phyloP scores from a whole-genome alignment of 345 rosid genomes.

The Erucastrum elatum region DNA sequence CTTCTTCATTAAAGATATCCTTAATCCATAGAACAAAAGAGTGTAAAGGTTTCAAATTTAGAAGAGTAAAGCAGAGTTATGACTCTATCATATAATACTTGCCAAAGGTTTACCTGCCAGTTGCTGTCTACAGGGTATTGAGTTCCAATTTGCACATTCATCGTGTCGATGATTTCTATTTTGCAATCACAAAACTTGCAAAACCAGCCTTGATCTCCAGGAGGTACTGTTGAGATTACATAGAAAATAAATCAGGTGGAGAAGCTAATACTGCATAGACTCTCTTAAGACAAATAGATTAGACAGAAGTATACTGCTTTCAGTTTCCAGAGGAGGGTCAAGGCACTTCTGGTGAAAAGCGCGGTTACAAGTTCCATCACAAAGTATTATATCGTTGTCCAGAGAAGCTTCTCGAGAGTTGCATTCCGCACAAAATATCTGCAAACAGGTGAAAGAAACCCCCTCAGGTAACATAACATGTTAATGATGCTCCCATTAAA shows the following conservation, averaged over 20 bases:
- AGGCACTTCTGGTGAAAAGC: conserved; percentile 95
- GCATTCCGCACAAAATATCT: conserved; percentile 98
- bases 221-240: conserved; percentile 78
- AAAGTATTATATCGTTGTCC: conserved; percentile 90
- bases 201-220: conserved; percentile 97
- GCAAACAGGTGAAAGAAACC: too few species aligned
- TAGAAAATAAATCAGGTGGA: neutral
- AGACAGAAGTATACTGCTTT: conserved; percentile 71
- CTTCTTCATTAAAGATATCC: conserved; percentile 93
- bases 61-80: too few species aligned
- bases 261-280: conserved; percentile 11
- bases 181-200: conserved; percentile 89
- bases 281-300: neutral
- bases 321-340: conserved; percentile 89
- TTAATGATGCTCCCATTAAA: too few species aligned
- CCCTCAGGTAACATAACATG: too few species aligned
- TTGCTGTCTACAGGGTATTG: conserved; percentile 59
- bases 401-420: conserved; percentile 76
- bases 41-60: conserved; percentile 22
- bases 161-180: conserved; percentile 83
- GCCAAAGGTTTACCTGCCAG: conserved; percentile 68
- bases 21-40: conserved; percentile 29
- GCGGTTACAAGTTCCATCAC: conserved; percentile 95
- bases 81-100: too few species aligned
- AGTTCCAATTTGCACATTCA: conserved; percentile 95